phyloP scores from a whole-genome alignment of 345 rosid species.

The Excoecaria cochinchinensis region DNA sequence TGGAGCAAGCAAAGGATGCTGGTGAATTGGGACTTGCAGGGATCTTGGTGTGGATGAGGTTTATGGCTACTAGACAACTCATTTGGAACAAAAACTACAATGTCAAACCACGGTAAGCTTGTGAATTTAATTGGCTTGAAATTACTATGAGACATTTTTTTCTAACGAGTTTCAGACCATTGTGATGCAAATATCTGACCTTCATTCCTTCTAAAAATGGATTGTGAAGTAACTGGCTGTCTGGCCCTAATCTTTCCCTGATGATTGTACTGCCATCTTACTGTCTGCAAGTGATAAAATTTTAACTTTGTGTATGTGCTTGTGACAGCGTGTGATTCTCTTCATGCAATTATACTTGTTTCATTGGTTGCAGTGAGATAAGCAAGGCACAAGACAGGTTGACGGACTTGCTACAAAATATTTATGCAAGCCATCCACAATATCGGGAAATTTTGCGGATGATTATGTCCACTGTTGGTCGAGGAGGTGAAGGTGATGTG shows the following conservation, averaged over 20 bases:
- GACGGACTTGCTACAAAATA: constrained; percentile 67
- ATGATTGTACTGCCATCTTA: not conserved
- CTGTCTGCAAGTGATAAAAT: not conserved
- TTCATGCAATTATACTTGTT: constrained; percentile 1
- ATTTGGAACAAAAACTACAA: constrained; percentile 99
- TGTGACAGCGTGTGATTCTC: not conserved
- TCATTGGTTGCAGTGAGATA: constrained; percentile 67
- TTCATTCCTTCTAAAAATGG: not conserved
- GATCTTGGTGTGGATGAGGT: constrained; percentile 98
- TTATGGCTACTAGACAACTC: constrained; percentile 98
- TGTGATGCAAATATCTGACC: not conserved
- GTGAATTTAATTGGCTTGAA: constrained; percentile 6
- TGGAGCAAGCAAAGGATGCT: constrained; percentile 68
- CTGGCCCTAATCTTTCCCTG: not conserved
- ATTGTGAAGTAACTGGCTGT: not conserved
- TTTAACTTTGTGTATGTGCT: constrained; percentile 5
- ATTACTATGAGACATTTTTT: not conserved
- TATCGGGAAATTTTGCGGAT: constrained; percentile 73
- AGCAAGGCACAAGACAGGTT: constrained; percentile 97
- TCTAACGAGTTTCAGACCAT: not conserved
- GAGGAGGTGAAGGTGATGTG: constrained; percentile 99
- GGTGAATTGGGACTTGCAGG: constrained; percentile 85
- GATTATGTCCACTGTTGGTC: constrained; percentile 94
- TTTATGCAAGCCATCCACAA: constrained; percentile 55
- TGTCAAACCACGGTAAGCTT: constrained; percentile 89